phyloP scores from a whole-genome alignment of 352 stramenopile genomes.

The Aphanomyces euteiches region DNA sequence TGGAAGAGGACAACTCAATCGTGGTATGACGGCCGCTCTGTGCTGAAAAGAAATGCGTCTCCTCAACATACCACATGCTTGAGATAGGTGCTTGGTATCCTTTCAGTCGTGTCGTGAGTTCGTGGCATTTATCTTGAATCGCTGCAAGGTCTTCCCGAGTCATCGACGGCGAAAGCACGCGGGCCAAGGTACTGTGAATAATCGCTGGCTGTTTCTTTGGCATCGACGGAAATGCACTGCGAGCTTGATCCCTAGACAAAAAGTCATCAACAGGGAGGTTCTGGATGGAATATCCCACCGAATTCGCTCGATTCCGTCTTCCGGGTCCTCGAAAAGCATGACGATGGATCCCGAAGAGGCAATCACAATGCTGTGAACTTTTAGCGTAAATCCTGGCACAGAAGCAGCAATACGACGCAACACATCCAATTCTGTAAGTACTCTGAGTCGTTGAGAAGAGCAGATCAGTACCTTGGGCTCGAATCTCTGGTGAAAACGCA shows the following conservation, averaged over 20 bases:
- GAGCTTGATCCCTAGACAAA: not conserved
- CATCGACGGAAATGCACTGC: slow-evolving; percentile 44
- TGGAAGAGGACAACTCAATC: not conserved
- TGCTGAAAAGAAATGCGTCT: slow-evolving; percentile 61
- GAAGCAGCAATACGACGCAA: slow-evolving; percentile 40
- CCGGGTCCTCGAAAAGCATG: slow-evolving; percentile 56
- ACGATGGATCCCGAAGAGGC: slow-evolving; percentile 62
- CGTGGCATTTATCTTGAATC: slow-evolving; percentile 51
- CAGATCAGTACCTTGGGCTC: slow-evolving; percentile 13
- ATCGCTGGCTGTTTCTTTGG: slow-evolving; percentile 43
- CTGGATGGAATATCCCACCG: slow-evolving; percentile 33
- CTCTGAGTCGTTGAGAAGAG: slow-evolving; percentile 37
- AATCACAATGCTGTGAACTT: slow-evolving; percentile 50
- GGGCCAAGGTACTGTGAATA: slow-evolving; percentile 65
- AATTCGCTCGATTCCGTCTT: slow-evolving; percentile 14
- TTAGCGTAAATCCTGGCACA: slow-evolving; percentile 47
- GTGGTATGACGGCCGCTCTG: not conserved
- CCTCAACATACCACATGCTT: slow-evolving; percentile 66
- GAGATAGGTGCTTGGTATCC: slow-evolving; percentile 36
- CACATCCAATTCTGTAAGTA: slow-evolving; percentile 43
- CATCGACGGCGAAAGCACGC: slow-evolving; percentile 49
- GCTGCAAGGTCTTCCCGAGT: slow-evolving; percentile 36
- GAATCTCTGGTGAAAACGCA: slow-evolving; percentile 25
- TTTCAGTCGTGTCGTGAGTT: slow-evolving; percentile 43
- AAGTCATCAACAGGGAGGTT: too few species aligned